Base-by-base conservation (phyloP, 768 basidiomycete genomes). In the Collybiopsis confluens region DNA sequence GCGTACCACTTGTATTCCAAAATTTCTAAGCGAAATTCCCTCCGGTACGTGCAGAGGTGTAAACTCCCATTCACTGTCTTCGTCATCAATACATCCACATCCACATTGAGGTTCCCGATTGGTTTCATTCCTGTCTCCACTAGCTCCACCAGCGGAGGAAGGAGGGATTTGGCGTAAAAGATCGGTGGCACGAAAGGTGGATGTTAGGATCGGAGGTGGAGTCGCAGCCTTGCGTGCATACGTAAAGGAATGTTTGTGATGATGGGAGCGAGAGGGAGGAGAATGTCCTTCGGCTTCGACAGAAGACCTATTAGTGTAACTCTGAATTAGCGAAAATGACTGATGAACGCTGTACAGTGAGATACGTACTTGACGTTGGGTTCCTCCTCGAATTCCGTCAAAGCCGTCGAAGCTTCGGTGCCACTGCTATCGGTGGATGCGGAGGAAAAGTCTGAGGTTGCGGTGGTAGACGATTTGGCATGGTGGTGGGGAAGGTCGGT, bases 11-110 rank as follows among this genome's bases (percentile, higher is more conserved):
- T 95, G 93, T 55, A 92, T 88, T 26, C 90, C 89, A 66, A 95
- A 93, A 72, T 95, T 92, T 59, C 93, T 76, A 62, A 91, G 70
- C 56, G 83, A 87, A 54, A 91, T 90, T 16, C 90, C 90, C 59
- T 90, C 86, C 9, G 90, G 90, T 52, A 92, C 86, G 51, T 74
- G 75, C 13, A 79, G 77, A 38, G 86, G 84, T 35, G 83, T 76
- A 58, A 92, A 92, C 60, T 86, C 82, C 72, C 83, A 84, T 30
- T 63, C 68, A 2, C 70, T 68, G 10, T 61, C 58, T n/a, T 56
- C 55, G 8, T 53, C 48, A 21, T 28, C 35, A 28, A 30, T n/a
- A n/a, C n/a, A n/a, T n/a, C n/a, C n/a, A n/a, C n/a, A n/a, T n/a
- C n/a, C n/a, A n/a, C n/a, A 42, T 18, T 37, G 55, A 37, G 24